These are phyloP conservation scores for Tricholoma sp. DNA, from an alignment of 768 basidiomycete genomes.

Conservation along the genomic window DNA sequence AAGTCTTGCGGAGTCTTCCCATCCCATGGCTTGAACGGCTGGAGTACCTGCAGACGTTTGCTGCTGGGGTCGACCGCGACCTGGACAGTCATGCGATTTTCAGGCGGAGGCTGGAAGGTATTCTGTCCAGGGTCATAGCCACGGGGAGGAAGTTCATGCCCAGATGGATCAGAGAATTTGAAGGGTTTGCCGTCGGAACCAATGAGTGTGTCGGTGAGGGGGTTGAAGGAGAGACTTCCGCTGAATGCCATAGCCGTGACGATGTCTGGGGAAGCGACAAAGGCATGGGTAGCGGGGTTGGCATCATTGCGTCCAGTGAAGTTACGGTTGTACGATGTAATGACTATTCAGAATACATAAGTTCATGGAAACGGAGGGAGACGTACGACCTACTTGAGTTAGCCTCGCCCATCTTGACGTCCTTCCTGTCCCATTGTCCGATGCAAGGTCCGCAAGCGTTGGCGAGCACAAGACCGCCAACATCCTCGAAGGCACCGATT, in stretches of 20 bases:
- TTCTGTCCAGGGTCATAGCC: constrained; percentile 97
- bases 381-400: constrained; percentile 77
- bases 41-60: constrained; percentile 86
- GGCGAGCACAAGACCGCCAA: constrained; percentile 91
- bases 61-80: constrained; percentile 84
- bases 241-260: constrained; percentile 97
- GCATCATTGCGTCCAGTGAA: constrained; percentile 99
- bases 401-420: constrained; percentile 93
- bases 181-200: constrained; percentile 94
- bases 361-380: background rate
- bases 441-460: constrained; percentile 99
- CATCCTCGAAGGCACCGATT: constrained; percentile 80
- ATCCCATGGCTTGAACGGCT: constrained; percentile 90
- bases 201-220: constrained; percentile 81
- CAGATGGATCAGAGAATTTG: constrained; percentile 92
- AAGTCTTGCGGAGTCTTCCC: constrained; percentile 87
- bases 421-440: constrained; percentile 97
- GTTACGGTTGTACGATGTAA: constrained; percentile 99
- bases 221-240: constrained; percentile 95
- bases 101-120: constrained; percentile 94
- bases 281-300: constrained; percentile 97
- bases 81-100: constrained; percentile 73
- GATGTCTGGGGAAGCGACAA: constrained; percentile 90
- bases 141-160: constrained; percentile 88
- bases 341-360: constrained; percentile 48